Evolutionary conservation across 495 filamentous ascomycete genomes (phyloP).

Genomic region (Mytilinidion resinicola): DNA sequence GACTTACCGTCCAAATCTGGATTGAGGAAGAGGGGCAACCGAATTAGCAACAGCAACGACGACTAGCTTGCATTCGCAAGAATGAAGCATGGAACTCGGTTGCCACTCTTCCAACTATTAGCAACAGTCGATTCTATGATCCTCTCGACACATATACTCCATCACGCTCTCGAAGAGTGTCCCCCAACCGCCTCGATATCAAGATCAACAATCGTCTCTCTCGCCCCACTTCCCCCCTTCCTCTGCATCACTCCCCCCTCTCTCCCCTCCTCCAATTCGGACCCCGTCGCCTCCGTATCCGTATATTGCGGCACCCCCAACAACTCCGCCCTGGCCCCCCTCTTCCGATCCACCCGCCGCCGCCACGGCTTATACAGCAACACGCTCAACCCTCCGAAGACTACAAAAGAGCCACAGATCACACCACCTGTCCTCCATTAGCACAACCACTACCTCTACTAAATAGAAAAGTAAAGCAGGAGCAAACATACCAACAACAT

Average conservation of each 20-base stretch:
- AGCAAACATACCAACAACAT: slow-evolving; percentile 60
- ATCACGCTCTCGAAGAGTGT: too few species aligned
- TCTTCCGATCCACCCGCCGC: slow-evolving; percentile 47
- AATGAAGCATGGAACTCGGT: too few species aligned
- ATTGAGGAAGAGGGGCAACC: background rate
- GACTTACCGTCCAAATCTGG: background rate
- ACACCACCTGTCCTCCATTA: slow-evolving; percentile 42
- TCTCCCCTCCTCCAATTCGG: background rate
- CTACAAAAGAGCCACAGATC: slow-evolving; percentile 76
- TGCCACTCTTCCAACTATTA: too few species aligned
- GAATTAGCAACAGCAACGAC: background rate
- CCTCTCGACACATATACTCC: too few species aligned
- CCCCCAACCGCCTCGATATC: background rate
- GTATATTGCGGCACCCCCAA: slow-evolving; percentile 1
- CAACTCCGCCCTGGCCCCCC: slow-evolving; percentile 18
- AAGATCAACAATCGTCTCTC: background rate
- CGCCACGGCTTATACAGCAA: slow-evolving; percentile 74
- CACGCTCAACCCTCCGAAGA: slow-evolving; percentile 67
- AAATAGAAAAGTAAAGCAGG: background rate
- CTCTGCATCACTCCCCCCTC: background rate
- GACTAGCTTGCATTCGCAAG: too few species aligned
- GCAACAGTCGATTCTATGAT: too few species aligned
- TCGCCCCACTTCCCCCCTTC: background rate
- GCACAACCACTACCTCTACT: background rate
- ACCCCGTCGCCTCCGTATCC: background rate